Percentiles rank a stretch among this genome's conserved stretches.
These are phyloP conservation scores for Chloropicon primus DNA, from an alignment of 139 green algal species.

Conservation along the genomic window DNA sequence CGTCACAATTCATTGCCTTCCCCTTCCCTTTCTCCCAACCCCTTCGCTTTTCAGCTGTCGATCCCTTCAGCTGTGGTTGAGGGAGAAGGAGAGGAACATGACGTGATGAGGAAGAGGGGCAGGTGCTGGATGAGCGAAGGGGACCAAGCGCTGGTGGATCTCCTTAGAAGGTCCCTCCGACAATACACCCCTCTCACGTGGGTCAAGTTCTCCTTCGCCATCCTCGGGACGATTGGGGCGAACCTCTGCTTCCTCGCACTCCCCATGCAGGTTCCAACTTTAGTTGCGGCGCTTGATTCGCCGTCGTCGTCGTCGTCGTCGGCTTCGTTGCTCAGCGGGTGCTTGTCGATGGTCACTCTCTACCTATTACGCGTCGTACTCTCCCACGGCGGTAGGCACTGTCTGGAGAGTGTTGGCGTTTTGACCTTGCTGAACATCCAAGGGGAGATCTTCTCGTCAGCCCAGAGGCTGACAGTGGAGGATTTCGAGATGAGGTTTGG, in stretches of 20 bases:
- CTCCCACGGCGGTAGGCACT: neutral
- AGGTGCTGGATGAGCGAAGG: neutral
- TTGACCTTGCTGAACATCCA: neutral
- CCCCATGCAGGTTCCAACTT: neutral
- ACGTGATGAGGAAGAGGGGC: too few relatives aligned
- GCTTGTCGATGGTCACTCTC: neutral
- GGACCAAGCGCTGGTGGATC: neutral
- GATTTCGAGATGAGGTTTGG: neutral
- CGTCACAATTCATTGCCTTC: too few relatives aligned
- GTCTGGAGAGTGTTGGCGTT: neutral
- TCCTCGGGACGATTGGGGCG: neutral
- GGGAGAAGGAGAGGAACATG: too few relatives aligned
- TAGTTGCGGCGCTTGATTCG: neutral
- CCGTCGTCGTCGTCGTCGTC: neutral
- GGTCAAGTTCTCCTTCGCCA: neutral
- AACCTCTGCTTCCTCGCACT: neutral
- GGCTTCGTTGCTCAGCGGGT: neutral
- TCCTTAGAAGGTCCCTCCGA: neutral
- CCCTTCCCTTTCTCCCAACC: too few relatives aligned
- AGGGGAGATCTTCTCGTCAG: neutral
- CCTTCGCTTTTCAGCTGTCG: too few relatives aligned
- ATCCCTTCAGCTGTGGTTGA: too few relatives aligned
- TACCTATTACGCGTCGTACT: neutral
- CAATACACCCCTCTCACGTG: too few relatives aligned
- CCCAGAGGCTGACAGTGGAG: neutral